phyloP scores from a whole-genome alignment of 495 filamentous ascomycete species.

The Neurospora sp. region DNA sequence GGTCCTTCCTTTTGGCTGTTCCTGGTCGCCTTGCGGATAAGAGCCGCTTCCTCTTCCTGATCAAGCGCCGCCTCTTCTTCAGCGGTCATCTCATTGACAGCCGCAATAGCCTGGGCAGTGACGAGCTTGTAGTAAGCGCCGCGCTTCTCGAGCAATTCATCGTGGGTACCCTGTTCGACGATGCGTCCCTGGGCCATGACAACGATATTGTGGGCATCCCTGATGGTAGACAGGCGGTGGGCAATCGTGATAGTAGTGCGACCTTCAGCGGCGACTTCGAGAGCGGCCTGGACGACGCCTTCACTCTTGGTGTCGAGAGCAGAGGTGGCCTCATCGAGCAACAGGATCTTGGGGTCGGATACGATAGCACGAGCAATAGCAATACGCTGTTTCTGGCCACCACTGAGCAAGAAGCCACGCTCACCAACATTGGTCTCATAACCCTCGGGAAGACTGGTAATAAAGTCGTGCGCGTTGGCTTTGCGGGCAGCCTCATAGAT shows the following conservation, averaged over 20 bases:
- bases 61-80: constrained; percentile 36
- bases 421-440: constrained; percentile 95
- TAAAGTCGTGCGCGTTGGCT: constrained; percentile 91
- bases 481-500: constrained; percentile 75
- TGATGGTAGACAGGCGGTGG: constrained; percentile 89
- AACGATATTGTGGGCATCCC: constrained; percentile 88
- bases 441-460: constrained; percentile 70
- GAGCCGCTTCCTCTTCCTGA: constrained; percentile 34
- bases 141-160: constrained; percentile 50
- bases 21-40: constrained; percentile 35
- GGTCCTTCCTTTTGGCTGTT: constrained; percentile 11
- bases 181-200: constrained; percentile 79
- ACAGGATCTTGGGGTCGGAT: constrained; percentile 82
- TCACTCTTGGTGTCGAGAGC: constrained; percentile 95
- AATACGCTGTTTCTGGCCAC: constrained; percentile 95
- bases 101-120: constrained; percentile 46
- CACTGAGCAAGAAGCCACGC: constrained; percentile 82
- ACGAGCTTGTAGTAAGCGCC: constrained; percentile 50
- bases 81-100: constrained; percentile 44
- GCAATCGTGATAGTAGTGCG: constrained; percentile 95
- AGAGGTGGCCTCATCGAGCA: constrained; percentile 91
- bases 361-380: constrained; percentile 79
- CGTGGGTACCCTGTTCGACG: constrained; percentile 74
- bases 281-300: constrained; percentile 85
- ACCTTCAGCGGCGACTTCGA: constrained; percentile 80